Base-by-base conservation (phyloP, 768 basidiomycete genomes). In the Lentinus brumalis region DNA sequence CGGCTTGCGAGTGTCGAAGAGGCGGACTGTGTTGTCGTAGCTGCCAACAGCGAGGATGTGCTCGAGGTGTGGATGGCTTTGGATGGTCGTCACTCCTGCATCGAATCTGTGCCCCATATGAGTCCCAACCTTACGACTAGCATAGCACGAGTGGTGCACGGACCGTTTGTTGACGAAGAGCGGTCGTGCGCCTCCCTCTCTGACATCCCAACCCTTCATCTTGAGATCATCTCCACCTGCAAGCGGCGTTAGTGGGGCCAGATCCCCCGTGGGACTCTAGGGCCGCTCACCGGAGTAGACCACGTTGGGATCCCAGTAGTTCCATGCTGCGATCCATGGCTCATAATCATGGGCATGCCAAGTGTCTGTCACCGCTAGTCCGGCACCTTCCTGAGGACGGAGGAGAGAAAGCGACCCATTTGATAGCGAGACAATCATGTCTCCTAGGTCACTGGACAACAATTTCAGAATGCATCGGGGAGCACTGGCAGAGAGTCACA, bases 301-400 rank as follows among this genome's bases (percentile, higher is more conserved):
- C 39, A 92, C 73, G 67, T 86, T 85, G 1, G 79, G 77, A 60
- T 95, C 77, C 91, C 94, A 96, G 64, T 89, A 87, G 68, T 98
- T 84, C 88, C 94, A 98, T 1, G 91, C 86, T 1, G 90, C 86
- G 51, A 94, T 85, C 97, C 97, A 99, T 0, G 96, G 91, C 70
- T 99, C 97, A 67, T 87, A 86, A 59, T 95, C 92, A 67, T 98
- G 97, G 1, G 92, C 96, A 59, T 85, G 78, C 95, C 95, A 98
- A 2, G 79, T 80, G 29, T 83, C 74, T 5, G 76, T 75, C 3
- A 88, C 71, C 0, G 69, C 54, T 30, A 91, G 71, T 14, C 78
- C 75, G 0, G 74, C 70, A 1, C 77, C 74, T 6, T 83, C 78
- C n/a, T 74, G 74, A 11, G 82, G 81, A 39, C 70, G 78, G 26